phyloP scores from a whole-genome alignment of 345 rosid species.

The Geranium rotundifolium region DNA sequence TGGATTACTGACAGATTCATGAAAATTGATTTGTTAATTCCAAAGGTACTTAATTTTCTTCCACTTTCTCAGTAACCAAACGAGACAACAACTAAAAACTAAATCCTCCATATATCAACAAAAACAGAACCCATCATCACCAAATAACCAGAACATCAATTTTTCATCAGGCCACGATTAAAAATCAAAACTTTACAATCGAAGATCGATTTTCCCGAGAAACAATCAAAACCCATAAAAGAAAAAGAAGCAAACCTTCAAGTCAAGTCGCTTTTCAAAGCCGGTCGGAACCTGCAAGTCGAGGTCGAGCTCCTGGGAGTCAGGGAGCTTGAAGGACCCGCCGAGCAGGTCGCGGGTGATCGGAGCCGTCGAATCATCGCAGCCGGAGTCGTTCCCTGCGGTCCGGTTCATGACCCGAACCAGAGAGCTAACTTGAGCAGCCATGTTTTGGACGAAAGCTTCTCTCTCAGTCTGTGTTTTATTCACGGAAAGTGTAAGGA shows the following conservation, averaged over 20 bases:
- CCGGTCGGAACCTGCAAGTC: conserved; percentile 81
- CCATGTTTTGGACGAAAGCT: conserved; percentile 18
- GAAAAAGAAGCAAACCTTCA: conserved; percentile 40
- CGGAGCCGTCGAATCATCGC: conserved; percentile 32
- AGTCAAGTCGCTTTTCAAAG: conserved; percentile 84
- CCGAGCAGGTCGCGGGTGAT: conserved; percentile 75
- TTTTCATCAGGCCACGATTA: not conserved
- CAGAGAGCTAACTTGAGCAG: conserved; percentile 49
- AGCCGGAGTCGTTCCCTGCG: conserved; percentile 19
- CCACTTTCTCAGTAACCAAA: conserved; percentile 14
- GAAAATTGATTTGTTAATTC: not conserved
- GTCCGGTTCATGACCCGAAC: conserved; percentile 35
- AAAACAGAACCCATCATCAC: not conserved
- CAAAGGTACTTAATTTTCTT: not conserved
- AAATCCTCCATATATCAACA: not conserved
- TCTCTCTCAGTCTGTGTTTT: not conserved
- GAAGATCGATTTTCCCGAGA: conserved; percentile 6
- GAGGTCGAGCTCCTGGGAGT: conserved; percentile 69
- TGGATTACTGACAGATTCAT: not conserved
- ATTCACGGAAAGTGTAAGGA: not conserved
- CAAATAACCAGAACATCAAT: not conserved
- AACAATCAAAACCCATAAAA: conserved; percentile 7
- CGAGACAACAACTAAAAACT: not conserved
- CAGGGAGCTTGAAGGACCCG: conserved; percentile 16
- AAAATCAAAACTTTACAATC: not conserved